Evolutionary conservation across 805 yeast species (phyloP), one percentile per base, ranked within the genome.

Genomic region (Yamadazyma sp.): DNA sequence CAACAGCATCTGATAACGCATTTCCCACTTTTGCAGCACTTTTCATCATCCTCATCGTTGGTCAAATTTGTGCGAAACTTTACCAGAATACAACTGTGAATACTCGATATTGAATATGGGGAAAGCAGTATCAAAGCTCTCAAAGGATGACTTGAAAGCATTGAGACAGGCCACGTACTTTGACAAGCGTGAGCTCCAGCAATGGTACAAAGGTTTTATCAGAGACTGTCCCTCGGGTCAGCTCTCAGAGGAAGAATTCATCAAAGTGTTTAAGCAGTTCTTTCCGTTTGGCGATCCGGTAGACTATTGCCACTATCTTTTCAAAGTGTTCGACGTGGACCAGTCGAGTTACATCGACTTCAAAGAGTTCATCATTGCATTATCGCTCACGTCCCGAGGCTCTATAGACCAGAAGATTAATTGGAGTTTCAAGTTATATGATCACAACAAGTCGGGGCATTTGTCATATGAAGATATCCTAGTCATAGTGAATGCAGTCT

Each of bases 201-300:
- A 91, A 57, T 93, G 99, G 99, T 91, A 91, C 57, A 91, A 91
- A 57, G 98, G 98, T 2, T 93, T 93, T 52, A 69, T 84, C 28
- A 75, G 96, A 55, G 99, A 93, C 59, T 91, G 96, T 58, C 97
- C 97, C 1, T 72, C 79, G 22, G 98, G 98, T 1, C 90, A 83
- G 57, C 70, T 93, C 18, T 78, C 89, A 3, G 84, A 82, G 53
- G 86, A 83, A 32, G 98, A 93, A 55, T 88, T 93, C 59, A 80
- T 84, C 48, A 87, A 86, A 60, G 90, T 93, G 13, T 95, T 90
- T 67, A 87, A 87, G 58, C 98, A 93, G 55, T 93, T 91, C 60
- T 93, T 93, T 71, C 99, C 99, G 13, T 93, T 93, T 68, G 99
- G 99, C 0, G 96, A 91, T 53, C 96, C 99, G 1, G 77, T 84